Percentiles rank a stretch among this genome's conserved stretches.
These are phyloP conservation scores for Fusarium xylarioides DNA, from an alignment of 2,329 filamentous ascomycete species.

Conservation along the genomic window DNA sequence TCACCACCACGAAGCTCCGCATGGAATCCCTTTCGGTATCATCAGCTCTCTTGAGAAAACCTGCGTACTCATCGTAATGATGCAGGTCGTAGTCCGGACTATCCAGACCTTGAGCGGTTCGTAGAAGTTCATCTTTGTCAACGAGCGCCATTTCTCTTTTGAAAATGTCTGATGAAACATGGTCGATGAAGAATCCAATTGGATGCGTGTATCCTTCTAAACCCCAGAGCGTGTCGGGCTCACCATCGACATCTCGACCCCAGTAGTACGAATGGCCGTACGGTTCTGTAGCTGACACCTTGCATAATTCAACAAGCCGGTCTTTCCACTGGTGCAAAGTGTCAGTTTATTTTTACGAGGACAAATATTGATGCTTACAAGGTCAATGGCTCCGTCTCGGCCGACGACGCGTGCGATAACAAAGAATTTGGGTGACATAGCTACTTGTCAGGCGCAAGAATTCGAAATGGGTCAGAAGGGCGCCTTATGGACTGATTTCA, in stretches of 20 bases:
- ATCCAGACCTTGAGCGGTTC: neutral
- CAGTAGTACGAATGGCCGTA: neutral
- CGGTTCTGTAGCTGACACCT: neutral
- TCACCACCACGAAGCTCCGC: neutral
- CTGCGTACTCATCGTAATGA: neutral
- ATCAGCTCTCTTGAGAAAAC: neutral
- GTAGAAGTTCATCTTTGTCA: neutral
- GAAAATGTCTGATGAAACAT: neutral
- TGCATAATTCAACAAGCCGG: neutral
- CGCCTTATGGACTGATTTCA: rapidly evolving
- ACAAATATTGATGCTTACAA: rapidly evolving
- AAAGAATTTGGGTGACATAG: neutral
- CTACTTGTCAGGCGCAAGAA: rapidly evolving
- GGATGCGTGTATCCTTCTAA: neutral
- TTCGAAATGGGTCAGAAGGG: rapidly evolving
- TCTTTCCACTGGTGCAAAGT: neutral
- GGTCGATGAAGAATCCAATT: neutral
- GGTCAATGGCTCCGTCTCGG: neutral
- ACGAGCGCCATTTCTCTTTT: neutral
- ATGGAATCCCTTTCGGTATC: neutral
- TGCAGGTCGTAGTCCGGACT: neutral
- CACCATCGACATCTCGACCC: neutral
- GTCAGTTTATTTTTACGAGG: rapidly evolving
- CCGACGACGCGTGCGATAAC: neutral
- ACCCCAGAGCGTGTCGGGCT: neutral